These are phyloP conservation scores for Escallonia rubra DNA, from an alignment of 129 eudicot species.

Conservation along the genomic window DNA sequence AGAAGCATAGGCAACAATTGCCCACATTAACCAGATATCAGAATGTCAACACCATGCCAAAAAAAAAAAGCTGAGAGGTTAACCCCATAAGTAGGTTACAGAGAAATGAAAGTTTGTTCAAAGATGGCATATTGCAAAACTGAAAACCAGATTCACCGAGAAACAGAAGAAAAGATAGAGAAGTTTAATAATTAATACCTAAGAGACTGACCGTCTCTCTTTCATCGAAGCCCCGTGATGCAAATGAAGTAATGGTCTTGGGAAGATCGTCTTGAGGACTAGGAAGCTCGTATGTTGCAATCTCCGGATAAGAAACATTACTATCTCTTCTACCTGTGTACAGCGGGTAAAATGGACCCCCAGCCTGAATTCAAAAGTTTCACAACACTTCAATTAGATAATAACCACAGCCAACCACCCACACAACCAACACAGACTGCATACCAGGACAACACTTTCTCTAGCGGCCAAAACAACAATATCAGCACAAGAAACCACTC, in stretches of 20 bases:
- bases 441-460: conserved; percentile 62
- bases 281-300: conserved; percentile 51
- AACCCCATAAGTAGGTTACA: not conserved
- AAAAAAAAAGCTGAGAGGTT: not conserved
- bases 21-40: too few relatives aligned
- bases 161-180: not conserved
- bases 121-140: not conserved
- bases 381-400: too few relatives aligned
- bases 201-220: conserved; percentile 55
- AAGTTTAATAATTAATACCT: conserved; percentile 26
- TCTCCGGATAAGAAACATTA: conserved; percentile 27
- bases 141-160: not conserved
- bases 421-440: too few relatives aligned
- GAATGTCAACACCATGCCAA: not conserved
- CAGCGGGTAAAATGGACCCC: conserved; percentile 83
- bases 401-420: too few relatives aligned
- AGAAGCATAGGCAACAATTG: too few relatives aligned
- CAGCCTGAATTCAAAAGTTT: conserved; percentile 33
- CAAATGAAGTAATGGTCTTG: conserved; percentile 27
- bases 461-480: conserved; percentile 70
- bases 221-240: conserved; percentile 53
- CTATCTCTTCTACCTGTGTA: conserved; percentile 71
- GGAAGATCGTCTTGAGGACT: conserved; percentile 57
- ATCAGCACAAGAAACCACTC: conserved; percentile 78
- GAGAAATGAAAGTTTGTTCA: not conserved